Evolutionary conservation across 805 yeast genomes (phyloP), one percentile per base, ranked within the genome.

Genomic region (Hanseniaspora lindneri): DNA sequence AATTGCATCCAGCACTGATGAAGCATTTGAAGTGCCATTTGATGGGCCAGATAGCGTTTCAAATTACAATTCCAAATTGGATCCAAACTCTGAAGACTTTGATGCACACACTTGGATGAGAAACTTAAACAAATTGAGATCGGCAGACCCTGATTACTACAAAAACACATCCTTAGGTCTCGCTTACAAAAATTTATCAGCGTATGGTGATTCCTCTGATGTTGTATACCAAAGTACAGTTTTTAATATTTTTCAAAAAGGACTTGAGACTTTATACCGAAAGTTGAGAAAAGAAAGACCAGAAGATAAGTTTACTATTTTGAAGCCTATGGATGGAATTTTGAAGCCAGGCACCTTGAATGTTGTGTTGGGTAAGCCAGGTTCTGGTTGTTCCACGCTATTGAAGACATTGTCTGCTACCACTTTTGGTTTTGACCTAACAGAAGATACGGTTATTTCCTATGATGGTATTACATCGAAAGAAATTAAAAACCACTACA

Each of bases 351-450:
- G 86, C 42, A 79, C 78, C 52, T 65, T 80, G 41, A 72, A 81
- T 7, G 81, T 80, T 43, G 86, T 80, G 14, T 64, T 80, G 50
- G 87, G 87, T 44, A 72, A 83, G 63, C 86, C 86, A 1, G 86
- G 86, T 57, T 76, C 85, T n/a, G 86, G 87, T 54, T 80, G 86
- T 60, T 73, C 84, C 2, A 79, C 86, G 0, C 65, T 79, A 43
- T 66, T 80, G 56, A 79, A 79, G 56, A 72, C 82, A 4, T 67
- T 79, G 34, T 66, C 80, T 33, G 60, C 77, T 16, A 74, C 76
- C 47, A 75, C 82, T 6, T 73, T 75, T 57, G 84, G 84, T 52
- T 76, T 75, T 59, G 59, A 71, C 28, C 56, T 79, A 28, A 75
- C 68, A 33, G 51, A 61, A 35, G 71, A 69, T 28, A 69, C 82